Percentiles rank a stretch among this genome's conserved stretches.
Conservation (phyloP, 78 protist species). For the Pigoraptor vietnamica region DNA sequence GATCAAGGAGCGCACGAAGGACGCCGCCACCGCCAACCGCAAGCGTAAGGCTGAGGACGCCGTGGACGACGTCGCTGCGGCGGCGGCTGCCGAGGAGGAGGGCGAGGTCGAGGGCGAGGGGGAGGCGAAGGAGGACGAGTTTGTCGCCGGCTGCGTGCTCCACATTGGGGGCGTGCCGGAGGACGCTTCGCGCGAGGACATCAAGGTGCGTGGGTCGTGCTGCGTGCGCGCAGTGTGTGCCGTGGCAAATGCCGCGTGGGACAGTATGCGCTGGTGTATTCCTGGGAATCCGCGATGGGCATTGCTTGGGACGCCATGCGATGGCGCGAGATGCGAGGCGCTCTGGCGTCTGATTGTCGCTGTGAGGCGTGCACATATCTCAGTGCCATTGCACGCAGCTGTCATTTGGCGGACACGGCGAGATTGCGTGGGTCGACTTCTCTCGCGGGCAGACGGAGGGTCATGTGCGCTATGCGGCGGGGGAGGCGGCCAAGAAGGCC, state of each 20-base stretch:
- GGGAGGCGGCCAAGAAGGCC: background rate
- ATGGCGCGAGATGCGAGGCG: too few relatives aligned
- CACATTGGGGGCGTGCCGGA: background rate
- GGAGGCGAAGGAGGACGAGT: background rate
- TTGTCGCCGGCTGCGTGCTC: background rate
- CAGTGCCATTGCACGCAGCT: background rate
- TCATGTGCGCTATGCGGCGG: background rate
- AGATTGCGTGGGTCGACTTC: background rate
- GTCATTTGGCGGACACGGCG: background rate
- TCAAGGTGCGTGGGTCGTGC: background rate
- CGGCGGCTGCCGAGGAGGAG: background rate
- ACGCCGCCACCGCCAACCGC: background rate
- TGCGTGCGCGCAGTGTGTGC: background rate
- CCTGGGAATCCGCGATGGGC: too few relatives aligned
- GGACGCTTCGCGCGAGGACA: background rate
- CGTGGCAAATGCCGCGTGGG: too few relatives aligned
- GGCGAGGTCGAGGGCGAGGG: background rate
- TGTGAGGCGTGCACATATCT: background rate
- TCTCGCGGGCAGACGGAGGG: conserved; percentile 2
- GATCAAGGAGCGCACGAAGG: background rate
- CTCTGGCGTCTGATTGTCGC: too few relatives aligned
- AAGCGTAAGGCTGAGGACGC: background rate
- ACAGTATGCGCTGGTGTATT: too few relatives aligned
- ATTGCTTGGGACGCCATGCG: too few relatives aligned
- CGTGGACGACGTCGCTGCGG: background rate